A percentile compares a stretch with the other conserved stretches of the same genome.
These are phyloP conservation scores for Mucuna pruriens DNA, from an alignment of 306 rosid species.

Conservation along the genomic window DNA sequence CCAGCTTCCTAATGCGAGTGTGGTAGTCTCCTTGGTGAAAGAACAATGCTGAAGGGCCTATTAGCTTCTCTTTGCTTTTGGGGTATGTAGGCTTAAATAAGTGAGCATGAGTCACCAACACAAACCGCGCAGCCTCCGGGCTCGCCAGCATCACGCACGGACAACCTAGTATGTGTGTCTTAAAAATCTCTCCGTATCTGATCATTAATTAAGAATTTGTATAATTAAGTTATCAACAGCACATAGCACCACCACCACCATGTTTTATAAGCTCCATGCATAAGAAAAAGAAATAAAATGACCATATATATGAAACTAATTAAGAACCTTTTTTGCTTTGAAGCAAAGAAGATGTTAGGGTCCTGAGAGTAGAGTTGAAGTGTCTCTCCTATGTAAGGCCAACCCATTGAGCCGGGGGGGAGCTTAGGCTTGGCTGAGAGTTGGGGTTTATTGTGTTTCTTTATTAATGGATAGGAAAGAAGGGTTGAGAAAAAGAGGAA, in stretches of 20 bases:
- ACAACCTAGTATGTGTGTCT: constrained; percentile 75
- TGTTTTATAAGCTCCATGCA: constrained; percentile 23
- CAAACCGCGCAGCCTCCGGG: constrained; percentile 84
- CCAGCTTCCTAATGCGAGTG: constrained; percentile 63
- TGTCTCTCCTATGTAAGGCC: constrained; percentile 85
- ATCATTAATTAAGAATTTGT: neutral
- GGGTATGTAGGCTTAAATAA: constrained; percentile 91
- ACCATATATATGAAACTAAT: neutral
- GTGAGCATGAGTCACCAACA: constrained; percentile 78
- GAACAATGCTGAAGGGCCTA: constrained; percentile 92
- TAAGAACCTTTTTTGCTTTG: constrained; percentile 76
- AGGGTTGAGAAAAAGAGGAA: constrained; percentile 53
- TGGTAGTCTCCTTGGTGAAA: constrained; percentile 91
- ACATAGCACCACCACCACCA: neutral
- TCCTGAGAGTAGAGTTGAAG: constrained; percentile 82
- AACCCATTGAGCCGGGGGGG: constrained; percentile 95
- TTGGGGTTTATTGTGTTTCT: constrained; percentile 26
- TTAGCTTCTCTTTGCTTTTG: constrained; percentile 81
- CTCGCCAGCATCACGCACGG: constrained; percentile 87
- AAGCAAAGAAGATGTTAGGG: constrained; percentile 73
- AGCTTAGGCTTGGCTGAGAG: constrained; percentile 55
- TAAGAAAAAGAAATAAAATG: neutral
- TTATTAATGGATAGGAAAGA: constrained; percentile 40
- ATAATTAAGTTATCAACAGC: constrained; percentile 12
- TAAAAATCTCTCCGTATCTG: constrained; percentile 89